These are phyloP conservation scores for Scheffersomyces lignosus DNA, from an alignment of 805 yeast genomes.

Conservation along the genomic window DNA sequence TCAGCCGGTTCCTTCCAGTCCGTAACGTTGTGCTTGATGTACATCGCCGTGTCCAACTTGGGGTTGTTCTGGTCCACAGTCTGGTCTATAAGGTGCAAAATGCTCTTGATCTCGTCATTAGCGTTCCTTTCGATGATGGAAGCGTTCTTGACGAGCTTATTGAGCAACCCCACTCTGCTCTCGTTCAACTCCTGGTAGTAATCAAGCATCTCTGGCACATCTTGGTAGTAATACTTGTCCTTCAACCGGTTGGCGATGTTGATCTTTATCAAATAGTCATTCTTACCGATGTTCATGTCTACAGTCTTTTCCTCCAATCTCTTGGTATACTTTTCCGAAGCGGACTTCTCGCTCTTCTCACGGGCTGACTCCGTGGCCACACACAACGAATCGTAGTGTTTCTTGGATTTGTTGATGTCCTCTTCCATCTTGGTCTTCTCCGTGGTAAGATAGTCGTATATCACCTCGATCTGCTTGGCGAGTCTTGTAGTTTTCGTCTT, in stretches of 20 bases:
- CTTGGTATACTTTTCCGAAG: constrained; percentile 49
- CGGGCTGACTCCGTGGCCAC: constrained; percentile 78
- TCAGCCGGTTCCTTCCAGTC: constrained; percentile 87
- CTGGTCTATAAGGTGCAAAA: constrained; percentile 50
- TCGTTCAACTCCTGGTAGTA: constrained; percentile 82
- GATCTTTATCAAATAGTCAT: constrained; percentile 75
- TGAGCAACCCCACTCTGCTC: constrained; percentile 67
- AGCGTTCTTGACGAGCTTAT: constrained; percentile 66
- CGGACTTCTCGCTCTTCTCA: constrained; percentile 62
- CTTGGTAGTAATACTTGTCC: constrained; percentile 91
- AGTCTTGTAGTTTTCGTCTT: constrained; percentile 54
- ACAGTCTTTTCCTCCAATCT: constrained; percentile 61
- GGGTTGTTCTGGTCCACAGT: constrained; percentile 73
- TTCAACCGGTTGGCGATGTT: constrained; percentile 86
- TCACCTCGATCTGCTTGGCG: constrained; percentile 53
- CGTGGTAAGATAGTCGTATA: constrained; percentile 57
- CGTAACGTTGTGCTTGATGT: constrained; percentile 76
- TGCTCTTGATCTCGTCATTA: constrained; percentile 46
- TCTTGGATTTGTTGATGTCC: constrained; percentile 64
- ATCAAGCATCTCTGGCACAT: constrained; percentile 87
- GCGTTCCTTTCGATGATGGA: constrained; percentile 55
- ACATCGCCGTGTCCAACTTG: constrained; percentile 81
- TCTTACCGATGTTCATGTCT: constrained; percentile 89
- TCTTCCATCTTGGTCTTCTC: constrained; percentile 50
- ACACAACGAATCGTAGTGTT: constrained; percentile 79